Evolutionary conservation across 1,284 basidiomycete genomes (phyloP), one percentile per base, ranked within the genome.

Genomic region (Mycena sp.): DNA sequence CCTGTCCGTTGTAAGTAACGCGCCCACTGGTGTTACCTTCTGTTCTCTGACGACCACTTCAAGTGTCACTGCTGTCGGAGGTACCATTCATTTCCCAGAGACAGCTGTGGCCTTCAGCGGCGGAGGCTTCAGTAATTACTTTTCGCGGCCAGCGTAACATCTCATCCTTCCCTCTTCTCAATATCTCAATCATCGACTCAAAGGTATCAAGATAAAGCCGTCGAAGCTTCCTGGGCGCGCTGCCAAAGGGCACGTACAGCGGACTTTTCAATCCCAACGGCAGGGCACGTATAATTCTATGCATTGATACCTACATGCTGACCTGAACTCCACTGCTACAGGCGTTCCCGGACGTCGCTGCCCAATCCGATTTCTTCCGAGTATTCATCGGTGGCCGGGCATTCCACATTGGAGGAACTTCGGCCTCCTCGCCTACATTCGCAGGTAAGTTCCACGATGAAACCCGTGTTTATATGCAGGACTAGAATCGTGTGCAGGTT

Each of bases 21-120:
- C 11, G 16, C 10, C 38, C n/a, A 10, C 29, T 48, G 69, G 69
- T 21, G 14, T 70, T 68, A 68, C 72, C 46, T 61, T 60, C 6
- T 29, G 26, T 52, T 10, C 38, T 37, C 26, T 28, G n/a, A n/a
- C n/a, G n/a, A n/a, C n/a, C n/a, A n/a, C 28, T 29, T 45, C 2
- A 30, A 82, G 86, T 59, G 81, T 88, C 12, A 88, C 87, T 6
- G 70, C 86, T 0, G 89, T 91, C 6, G 89, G 89, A 38, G 88
- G 82, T 7, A 89, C 88, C 0, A 73, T 76, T 21, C 69, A 80
- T 45, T 77, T 89, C 38, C 86, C 86, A 0, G 88, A 91, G 74
- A 79, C 78, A 6, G 87, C 85, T 0, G 80, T 82, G 0, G 68
- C 67, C 68, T 86, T 86, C 72, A 87, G 86, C 43, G 90, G 90